phyloP scores from a whole-genome alignment of 2,329 filamentous ascomycete genomes.

The Colletotrichum sojae region DNA sequence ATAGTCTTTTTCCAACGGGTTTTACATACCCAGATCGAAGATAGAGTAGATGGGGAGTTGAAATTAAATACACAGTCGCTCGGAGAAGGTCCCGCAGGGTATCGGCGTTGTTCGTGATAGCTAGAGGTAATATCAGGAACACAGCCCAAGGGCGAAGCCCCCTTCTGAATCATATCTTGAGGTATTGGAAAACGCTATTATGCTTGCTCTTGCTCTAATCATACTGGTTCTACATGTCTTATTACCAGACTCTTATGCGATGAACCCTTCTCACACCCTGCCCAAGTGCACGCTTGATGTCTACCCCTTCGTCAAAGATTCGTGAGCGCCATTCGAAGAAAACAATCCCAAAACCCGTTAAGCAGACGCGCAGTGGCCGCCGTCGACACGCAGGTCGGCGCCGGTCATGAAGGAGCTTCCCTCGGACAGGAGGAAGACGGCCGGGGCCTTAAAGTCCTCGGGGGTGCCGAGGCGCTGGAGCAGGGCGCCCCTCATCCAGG shows the following conservation, averaged over 20 bases:
- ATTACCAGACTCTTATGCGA: too few relatives aligned
- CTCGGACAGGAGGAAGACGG: conserved; percentile 69
- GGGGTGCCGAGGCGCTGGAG: conserved; percentile 67
- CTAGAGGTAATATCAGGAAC: too few relatives aligned
- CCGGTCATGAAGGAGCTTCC: conserved; percentile 73
- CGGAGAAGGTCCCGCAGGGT: too few relatives aligned
- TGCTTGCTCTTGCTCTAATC: conserved; percentile 20
- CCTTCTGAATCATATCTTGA: too few relatives aligned
- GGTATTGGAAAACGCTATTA: conserved; percentile 7
- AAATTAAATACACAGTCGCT: too few relatives aligned
- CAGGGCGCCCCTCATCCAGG: conserved; percentile 67
- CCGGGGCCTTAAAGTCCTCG: conserved; percentile 71
- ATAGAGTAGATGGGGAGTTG: too few relatives aligned
- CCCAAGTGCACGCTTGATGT: background rate
- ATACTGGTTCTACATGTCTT: conserved; percentile 19
- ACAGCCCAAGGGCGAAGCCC: too few relatives aligned
- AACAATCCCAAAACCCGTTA: conserved; percentile 28
- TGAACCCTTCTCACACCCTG: background rate
- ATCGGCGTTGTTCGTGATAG: too few relatives aligned
- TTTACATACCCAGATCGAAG: too few relatives aligned
- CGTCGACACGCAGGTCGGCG: conserved; percentile 69
- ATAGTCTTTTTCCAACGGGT: too few relatives aligned
- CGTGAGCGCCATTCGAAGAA: too few relatives aligned
- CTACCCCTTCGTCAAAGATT: background rate
- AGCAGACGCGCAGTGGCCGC: conserved; percentile 64